Conservation (phyloP, 106 monocot genomes). For the Iris macrosiphon region DNA sequence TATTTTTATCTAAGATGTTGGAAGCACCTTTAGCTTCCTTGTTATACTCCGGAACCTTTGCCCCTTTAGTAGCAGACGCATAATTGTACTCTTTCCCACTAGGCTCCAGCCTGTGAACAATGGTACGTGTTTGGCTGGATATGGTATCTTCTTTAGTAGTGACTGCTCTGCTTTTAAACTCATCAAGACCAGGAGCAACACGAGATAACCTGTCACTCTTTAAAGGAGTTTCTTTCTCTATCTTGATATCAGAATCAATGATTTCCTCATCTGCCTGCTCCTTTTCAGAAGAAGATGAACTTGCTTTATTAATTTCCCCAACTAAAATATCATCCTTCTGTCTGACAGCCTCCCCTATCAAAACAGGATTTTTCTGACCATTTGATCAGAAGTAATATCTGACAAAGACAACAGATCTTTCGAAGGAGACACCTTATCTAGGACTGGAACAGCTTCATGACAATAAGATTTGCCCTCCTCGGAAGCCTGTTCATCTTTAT, state of each 20-base stretch:
- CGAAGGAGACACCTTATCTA: not conserved
- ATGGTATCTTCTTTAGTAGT: conserved; percentile 30
- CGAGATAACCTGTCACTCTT: conserved; percentile 47
- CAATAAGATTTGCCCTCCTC: too few relatives aligned
- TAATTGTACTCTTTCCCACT: conserved; percentile 78
- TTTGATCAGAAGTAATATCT: not conserved
- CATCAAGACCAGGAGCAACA: conserved; percentile 53
- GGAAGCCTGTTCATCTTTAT: conserved; percentile 3
- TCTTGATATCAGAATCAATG: conserved; percentile 9
- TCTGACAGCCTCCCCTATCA: not conserved
- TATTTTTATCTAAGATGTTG: conserved; percentile 72
- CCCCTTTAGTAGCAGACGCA: conserved; percentile 63
- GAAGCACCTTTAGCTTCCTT: conserved; percentile 80
- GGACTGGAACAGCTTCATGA: conserved; percentile 5
- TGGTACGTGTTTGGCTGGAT: conserved; percentile 23
- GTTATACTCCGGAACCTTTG: conserved; percentile 63
- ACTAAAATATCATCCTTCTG: not conserved
- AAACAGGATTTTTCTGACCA: conserved; percentile 5
- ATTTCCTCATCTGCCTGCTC: conserved; percentile 2
- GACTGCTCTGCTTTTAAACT: conserved; percentile 57
- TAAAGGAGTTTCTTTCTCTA: conserved; percentile 13
- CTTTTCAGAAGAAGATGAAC: not conserved
- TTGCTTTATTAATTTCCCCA: conserved; percentile 5
- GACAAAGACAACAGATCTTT: not conserved
- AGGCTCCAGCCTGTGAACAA: conserved; percentile 55